phyloP scores from a whole-genome alignment of 306 rosid genomes.

The Arachis stenosperma region DNA sequence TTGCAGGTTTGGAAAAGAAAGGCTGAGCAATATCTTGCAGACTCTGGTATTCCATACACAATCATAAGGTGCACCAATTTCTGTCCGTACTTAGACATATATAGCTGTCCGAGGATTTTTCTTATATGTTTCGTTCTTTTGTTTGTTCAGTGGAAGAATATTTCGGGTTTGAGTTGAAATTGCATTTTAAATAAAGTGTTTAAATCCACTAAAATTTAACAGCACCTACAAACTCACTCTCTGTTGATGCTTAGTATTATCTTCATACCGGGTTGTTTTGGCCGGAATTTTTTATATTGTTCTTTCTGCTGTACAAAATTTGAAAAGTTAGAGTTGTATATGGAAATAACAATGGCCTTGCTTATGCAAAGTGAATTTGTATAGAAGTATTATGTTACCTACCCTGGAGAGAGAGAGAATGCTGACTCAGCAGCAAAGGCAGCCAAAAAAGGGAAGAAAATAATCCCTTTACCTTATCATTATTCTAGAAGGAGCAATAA shows the following conservation, averaged over 20 bases:
- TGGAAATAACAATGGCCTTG: neutral
- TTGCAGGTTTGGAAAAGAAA: conserved; percentile 89
- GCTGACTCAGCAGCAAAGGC: no score
- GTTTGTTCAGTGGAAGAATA: neutral
- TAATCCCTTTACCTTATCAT: no score
- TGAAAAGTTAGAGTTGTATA: no score
- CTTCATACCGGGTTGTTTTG: neutral
- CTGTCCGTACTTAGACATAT: neutral
- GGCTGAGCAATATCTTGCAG: conserved; percentile 88
- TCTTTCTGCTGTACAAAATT: no score
- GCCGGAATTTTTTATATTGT: neutral
- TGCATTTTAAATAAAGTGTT: neutral
- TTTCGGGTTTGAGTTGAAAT: neutral
- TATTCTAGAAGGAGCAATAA: no score
- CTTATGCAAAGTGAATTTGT: neutral
- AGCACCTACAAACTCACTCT: neutral
- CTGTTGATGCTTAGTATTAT: neutral
- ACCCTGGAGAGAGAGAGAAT: no score
- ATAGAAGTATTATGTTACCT: neutral
- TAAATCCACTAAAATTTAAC: neutral
- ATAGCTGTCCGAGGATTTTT: neutral
- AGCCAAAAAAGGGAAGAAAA: no score
- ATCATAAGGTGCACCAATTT: conserved; percentile 69
- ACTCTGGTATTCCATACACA: conserved; percentile 81
- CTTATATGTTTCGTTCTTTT: neutral